These are phyloP conservation scores for Hypsizygus ulmarius DNA, from an alignment of 1,284 basidiomycete species.

Conservation along the genomic window DNA sequence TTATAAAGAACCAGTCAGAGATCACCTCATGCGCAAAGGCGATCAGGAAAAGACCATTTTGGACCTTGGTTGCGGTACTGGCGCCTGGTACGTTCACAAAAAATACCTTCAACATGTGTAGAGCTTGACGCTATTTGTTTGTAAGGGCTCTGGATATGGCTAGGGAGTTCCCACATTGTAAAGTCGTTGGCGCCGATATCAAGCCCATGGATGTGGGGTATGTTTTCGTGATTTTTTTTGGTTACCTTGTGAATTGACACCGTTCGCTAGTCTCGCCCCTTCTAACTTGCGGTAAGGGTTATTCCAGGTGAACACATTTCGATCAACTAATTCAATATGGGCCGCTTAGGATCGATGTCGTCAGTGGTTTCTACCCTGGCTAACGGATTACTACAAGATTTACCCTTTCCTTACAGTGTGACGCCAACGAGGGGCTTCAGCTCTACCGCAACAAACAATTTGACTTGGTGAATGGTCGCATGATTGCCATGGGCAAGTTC, in stretches of 20 bases:
- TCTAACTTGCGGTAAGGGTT: constrained; percentile 1
- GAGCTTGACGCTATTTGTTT: too few relatives aligned
- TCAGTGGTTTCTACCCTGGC: not conserved
- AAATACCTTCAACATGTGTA: too few relatives aligned
- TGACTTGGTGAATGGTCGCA: constrained; percentile 5
- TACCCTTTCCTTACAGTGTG: not conserved
- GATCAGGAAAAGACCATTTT: constrained; percentile 1
- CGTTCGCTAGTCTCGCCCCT: constrained; percentile 1
- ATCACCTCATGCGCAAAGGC: not conserved
- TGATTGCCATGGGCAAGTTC: constrained; percentile 9
- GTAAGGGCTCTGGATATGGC: constrained; percentile 2
- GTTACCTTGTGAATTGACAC: not conserved
- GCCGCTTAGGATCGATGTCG: constrained; percentile 3
- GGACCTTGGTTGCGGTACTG: constrained; percentile 6
- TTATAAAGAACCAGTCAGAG: constrained; percentile 1
- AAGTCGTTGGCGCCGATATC: constrained; percentile 2
- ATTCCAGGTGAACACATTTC: too few relatives aligned
- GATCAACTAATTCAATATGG: too few relatives aligned
- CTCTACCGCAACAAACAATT: constrained; percentile 1
- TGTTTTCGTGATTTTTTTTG: not conserved
- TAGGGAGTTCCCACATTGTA: constrained; percentile 2
- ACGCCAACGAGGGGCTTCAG: constrained; percentile 5
- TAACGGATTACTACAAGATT: not conserved
- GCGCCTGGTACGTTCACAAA: not conserved
- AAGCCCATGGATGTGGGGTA: constrained; percentile 6